Conservation (phyloP, 208 protist genomes). For the Crithidia fasciculata region DNA sequence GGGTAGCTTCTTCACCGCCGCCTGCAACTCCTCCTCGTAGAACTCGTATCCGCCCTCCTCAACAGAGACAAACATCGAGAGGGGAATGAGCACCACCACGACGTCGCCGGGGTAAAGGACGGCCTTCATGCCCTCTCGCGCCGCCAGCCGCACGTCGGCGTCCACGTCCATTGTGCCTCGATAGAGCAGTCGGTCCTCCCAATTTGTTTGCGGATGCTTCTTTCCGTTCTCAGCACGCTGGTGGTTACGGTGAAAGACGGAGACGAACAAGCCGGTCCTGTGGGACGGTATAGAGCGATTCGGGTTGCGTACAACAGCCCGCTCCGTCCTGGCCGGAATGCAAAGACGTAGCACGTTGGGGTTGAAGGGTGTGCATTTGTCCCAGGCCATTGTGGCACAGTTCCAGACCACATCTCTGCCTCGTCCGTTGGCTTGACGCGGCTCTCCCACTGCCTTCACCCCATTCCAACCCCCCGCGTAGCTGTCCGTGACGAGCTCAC, state of each 20-base stretch:
- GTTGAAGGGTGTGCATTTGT: background rate
- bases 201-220: background rate
- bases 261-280: background rate
- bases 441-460: background rate
- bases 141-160: background rate
- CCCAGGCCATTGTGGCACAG: background rate
- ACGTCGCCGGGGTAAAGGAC: background rate
- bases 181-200: background rate
- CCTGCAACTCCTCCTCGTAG: constrained; percentile 1
- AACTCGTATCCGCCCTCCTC: background rate
- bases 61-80: background rate
- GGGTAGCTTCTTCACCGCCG: constrained; percentile 18
- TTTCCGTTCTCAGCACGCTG: background rate
- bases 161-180: background rate
- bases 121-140: background rate
- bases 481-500: background rate
- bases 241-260: background rate
- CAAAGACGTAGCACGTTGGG: background rate
- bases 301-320: too few species aligned
- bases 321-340: background rate
- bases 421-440: background rate
- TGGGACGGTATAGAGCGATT: background rate
- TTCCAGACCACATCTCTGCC: background rate
- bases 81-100: constrained; percentile 2
- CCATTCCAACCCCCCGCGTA: background rate